Conservation (phyloP, 2,329 filamentous ascomycete genomes). For the Colletotrichum scovillei region DNA sequence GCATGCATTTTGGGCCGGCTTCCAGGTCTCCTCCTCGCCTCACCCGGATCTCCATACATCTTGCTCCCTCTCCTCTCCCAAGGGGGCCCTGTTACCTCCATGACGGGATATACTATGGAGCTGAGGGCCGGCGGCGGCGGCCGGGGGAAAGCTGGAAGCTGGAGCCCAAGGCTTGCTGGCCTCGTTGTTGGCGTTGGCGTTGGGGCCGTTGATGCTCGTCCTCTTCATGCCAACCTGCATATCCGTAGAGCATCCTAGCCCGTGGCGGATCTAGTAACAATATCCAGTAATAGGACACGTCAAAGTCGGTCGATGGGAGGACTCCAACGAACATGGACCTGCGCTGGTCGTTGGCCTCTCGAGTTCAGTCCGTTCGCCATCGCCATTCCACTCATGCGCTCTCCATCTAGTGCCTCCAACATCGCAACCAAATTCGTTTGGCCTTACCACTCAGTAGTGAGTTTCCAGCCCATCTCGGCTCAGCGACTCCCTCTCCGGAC, state of each 20-base stretch:
- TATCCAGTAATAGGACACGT: not conserved
- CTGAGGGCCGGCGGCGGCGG: constrained; percentile 10
- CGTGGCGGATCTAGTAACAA: constrained; percentile 7
- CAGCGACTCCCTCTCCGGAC: constrained; percentile 4
- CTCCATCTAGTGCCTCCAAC: constrained; percentile 5
- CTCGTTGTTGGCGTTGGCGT: constrained; percentile 1
- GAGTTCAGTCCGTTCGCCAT: not conserved
- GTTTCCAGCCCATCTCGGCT: constrained; percentile 5
- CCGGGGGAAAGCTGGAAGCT: not conserved
- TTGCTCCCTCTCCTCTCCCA: not conserved
- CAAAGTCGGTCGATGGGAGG: constrained; percentile 17
- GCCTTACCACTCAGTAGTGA: not conserved
- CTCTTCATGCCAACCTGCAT: not conserved
- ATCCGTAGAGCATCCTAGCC: not conserved
- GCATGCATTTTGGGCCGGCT: constrained; percentile 29
- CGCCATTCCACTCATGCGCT: constrained; percentile 11
- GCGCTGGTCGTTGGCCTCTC: not conserved
- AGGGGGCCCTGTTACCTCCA: not conserved
- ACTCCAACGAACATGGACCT: constrained; percentile 30
- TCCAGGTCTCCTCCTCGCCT: constrained; percentile 27
- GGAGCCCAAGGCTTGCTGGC: not conserved
- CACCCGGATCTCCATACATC: constrained; percentile 11
- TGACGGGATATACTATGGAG: constrained; percentile 3
- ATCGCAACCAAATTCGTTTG: not conserved
- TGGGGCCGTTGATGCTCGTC: constrained; percentile 1